phyloP scores from a whole-genome alignment of 2,329 filamentous ascomycete genomes.

The Diplocarpon rosae region DNA sequence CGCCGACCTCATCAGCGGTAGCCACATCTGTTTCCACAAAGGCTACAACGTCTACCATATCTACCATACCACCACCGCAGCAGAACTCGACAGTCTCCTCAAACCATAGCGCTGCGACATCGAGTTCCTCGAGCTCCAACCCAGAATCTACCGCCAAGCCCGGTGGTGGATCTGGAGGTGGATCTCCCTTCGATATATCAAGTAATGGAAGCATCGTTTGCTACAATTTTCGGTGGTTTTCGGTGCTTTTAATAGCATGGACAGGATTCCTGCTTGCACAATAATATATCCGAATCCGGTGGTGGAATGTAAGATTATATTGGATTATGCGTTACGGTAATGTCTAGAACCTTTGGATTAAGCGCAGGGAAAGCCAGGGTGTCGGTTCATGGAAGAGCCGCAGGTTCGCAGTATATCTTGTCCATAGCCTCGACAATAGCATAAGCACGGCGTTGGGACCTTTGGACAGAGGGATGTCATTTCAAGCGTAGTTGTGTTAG shows the following conservation, averaged over 20 bases:
- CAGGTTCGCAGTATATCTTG: no score
- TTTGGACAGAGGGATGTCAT: not conserved
- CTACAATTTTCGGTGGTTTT: slow-evolving; percentile 5
- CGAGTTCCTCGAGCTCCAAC: slow-evolving; percentile 1
- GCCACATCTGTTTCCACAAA: slow-evolving; percentile 3
- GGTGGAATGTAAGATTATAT: slow-evolving; percentile 1
- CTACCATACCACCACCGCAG: not conserved
- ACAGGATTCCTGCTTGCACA: slow-evolving; percentile 10
- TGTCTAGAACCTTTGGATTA: no score
- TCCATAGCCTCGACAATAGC: no score
- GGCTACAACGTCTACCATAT: slow-evolving; percentile 1
- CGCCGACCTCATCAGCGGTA: slow-evolving; percentile 1
- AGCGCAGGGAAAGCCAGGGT: no score
- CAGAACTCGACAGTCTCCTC: slow-evolving; percentile 1
- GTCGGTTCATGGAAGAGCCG: no score
- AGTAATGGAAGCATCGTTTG: slow-evolving; percentile 7
- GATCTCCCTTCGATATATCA: slow-evolving; percentile 21
- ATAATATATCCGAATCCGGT: slow-evolving; percentile 9
- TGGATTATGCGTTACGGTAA: no score
- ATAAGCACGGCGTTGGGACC: not conserved
- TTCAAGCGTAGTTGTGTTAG: slow-evolving; percentile 1
- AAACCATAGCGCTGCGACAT: not conserved
- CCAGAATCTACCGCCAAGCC: slow-evolving; percentile 2
- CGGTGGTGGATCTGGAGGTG: slow-evolving; percentile 13
- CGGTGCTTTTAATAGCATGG: slow-evolving; percentile 7